Evolutionary conservation across 83 land plant genomes (phyloP).

Genomic region (Picea abies): DNA sequence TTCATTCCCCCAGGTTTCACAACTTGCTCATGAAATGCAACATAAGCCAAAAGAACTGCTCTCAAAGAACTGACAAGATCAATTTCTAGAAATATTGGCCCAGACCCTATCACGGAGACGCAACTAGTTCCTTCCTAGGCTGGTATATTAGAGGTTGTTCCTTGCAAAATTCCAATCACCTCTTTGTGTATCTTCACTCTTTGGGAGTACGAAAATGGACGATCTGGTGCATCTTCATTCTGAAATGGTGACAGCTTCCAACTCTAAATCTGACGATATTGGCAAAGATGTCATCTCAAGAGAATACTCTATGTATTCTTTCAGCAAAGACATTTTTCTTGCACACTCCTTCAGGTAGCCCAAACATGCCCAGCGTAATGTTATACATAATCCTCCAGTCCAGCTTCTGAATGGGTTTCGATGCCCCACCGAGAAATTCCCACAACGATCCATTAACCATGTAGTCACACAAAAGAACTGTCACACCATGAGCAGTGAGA

Average conservation of each 20-base stretch:
- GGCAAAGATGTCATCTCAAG: constrained; percentile 97
- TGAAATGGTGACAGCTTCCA: constrained; percentile 20
- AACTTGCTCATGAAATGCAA: constrained; percentile 86
- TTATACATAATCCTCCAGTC: constrained; percentile 87
- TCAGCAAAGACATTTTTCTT: constrained; percentile 46
- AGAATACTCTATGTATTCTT: constrained; percentile 83
- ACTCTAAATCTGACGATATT: constrained; percentile 21
- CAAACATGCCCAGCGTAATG: constrained; percentile 78
- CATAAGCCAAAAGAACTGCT: constrained; percentile 75
- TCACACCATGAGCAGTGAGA: no score
- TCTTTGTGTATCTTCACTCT: constrained; percentile 66
- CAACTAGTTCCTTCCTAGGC: constrained; percentile 31
- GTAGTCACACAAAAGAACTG: no score
- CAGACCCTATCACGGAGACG: constrained; percentile 35
- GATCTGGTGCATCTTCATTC: constrained; percentile 64
- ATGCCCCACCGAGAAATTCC: no score
- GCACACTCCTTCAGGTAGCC: constrained; percentile 86
- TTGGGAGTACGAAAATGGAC: constrained; percentile 54
- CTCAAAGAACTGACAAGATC: constrained; percentile 92
- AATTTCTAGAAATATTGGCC: constrained; percentile 72
- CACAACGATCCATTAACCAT: no score
- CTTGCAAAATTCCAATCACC: constrained; percentile 55
- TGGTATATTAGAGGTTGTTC: constrained; percentile 26
- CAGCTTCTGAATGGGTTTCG: no score
- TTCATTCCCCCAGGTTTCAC: constrained; percentile 74